Percentiles rank a stretch among this genome's conserved stretches.
phyloP scores from a whole-genome alignment of 2,329 filamentous ascomycete genomes.

The Diaporthe longicolla region DNA sequence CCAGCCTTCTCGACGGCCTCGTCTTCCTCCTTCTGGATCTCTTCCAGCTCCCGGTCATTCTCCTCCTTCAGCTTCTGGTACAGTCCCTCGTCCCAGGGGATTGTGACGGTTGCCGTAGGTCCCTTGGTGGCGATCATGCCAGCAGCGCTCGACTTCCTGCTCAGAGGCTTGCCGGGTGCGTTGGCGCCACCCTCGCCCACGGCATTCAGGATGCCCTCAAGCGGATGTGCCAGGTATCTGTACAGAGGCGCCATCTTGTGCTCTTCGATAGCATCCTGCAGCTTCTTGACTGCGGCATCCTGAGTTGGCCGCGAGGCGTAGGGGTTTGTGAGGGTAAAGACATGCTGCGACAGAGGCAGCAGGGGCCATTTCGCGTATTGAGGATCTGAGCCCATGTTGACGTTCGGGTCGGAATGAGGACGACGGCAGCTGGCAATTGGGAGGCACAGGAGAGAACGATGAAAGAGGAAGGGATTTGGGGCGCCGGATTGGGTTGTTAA shows the following conservation, averaged over 20 bases:
- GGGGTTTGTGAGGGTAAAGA: constrained; percentile 88
- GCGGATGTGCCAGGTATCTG: constrained; percentile 85
- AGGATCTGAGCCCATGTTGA: constrained; percentile 82
- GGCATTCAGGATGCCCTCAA: constrained; percentile 85
- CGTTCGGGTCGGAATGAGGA: constrained; percentile 36
- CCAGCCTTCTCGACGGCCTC: constrained; percentile 96
- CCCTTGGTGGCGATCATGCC: constrained; percentile 83
- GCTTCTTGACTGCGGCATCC: constrained; percentile 78
- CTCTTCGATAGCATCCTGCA: constrained; percentile 86
- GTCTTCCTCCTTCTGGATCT: constrained; percentile 87
- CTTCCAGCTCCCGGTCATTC: constrained; percentile 83
- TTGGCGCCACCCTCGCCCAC: constrained; percentile 74
- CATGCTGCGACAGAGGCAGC: constrained; percentile 85
- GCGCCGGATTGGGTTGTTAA: constrained; percentile 2
- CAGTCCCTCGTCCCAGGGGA: constrained; percentile 92
- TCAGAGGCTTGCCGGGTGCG: constrained; percentile 68
- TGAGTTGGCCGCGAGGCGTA: constrained; percentile 76
- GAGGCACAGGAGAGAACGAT: not conserved
- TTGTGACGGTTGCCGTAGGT: constrained; percentile 73
- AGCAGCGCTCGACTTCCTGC: constrained; percentile 78
- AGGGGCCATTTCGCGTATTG: constrained; percentile 89
- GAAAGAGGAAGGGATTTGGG: not conserved
- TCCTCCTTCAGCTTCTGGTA: constrained; percentile 84
- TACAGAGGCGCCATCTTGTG: constrained; percentile 92
- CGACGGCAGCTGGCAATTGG: not conserved